These are phyloP conservation scores for Chlamydomonas sphaeroides DNA, from an alignment of 139 green algal genomes.

Conservation along the genomic window DNA sequence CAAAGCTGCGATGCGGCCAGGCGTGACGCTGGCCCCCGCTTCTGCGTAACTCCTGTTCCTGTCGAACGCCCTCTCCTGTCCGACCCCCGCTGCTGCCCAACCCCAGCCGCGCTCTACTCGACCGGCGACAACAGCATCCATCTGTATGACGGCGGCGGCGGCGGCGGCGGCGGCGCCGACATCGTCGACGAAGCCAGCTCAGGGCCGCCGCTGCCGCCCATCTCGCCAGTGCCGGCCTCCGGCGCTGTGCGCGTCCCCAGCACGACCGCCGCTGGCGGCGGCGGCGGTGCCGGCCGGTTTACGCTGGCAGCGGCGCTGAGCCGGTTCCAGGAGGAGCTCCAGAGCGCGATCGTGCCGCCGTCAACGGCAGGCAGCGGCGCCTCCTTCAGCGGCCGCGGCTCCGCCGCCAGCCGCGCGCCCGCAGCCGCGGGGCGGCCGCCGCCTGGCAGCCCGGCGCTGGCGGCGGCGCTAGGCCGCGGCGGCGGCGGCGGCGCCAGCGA, in stretches of 20 bases:
- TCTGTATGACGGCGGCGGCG: neutral
- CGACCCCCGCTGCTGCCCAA: too few species aligned
- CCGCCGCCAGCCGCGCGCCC: too few species aligned
- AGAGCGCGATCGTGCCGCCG: conserved; percentile 19
- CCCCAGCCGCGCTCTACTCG: too few species aligned
- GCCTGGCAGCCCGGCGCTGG: neutral
- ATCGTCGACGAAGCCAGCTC: neutral
- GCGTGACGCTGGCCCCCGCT: too few species aligned
- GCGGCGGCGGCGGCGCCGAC: too few species aligned
- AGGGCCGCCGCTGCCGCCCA: neutral
- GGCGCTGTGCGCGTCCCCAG: neutral
- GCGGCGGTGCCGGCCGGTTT: neutral
- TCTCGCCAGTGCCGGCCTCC: neutral
- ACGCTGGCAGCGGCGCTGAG: conserved; percentile 27
- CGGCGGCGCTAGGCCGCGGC: conserved; percentile 1
- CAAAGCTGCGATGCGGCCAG: too few species aligned
- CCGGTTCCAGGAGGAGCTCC: conserved; percentile 21
- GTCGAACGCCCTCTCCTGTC: too few species aligned
- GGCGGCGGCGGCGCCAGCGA: neutral
- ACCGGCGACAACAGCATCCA: too few species aligned
- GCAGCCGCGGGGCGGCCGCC: too few species aligned
- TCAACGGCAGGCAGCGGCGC: neutral
- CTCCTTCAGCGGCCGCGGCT: neutral
- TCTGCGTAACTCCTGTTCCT: too few species aligned
- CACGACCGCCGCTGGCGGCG: neutral